phyloP scores from a whole-genome alignment of 2,329 filamentous ascomycete genomes.

The Arthrobotrys sphaeroides region DNA sequence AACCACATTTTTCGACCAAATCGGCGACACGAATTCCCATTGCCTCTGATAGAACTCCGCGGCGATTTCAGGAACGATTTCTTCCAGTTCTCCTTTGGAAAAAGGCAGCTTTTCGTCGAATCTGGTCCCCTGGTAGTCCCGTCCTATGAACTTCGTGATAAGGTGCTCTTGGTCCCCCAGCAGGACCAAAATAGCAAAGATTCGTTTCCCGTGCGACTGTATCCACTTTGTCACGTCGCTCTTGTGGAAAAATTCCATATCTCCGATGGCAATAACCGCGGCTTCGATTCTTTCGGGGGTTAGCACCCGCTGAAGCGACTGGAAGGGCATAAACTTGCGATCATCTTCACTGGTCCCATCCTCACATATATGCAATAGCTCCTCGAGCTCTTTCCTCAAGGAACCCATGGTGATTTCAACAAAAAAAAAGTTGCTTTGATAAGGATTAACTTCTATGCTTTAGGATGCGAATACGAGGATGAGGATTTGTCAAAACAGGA shows the following conservation, averaged over 20 bases:
- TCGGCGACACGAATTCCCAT: conserved; percentile 29
- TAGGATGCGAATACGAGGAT: no score
- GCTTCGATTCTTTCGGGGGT: conserved; percentile 12
- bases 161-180: conserved; percentile 8
- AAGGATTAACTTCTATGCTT: no score
- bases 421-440: no score
- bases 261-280: background rate
- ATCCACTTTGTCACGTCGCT: background rate
- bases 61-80: background rate
- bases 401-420: no score
- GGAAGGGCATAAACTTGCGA: conserved; percentile 25
- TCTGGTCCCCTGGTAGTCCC: background rate
- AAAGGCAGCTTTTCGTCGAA: conserved; percentile 35
- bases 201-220: conserved; percentile 7
- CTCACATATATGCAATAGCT: conserved; percentile 6
- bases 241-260: conserved; percentile 17
- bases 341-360: background rate
- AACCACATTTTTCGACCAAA: conserved; percentile 32
- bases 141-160: conserved; percentile 13
- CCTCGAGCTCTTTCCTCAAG: background rate
- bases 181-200: conserved; percentile 19
- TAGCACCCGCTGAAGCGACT: conserved; percentile 2
- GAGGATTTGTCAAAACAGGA: no score
- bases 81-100: background rate
- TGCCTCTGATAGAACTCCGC: conserved; percentile 14